phyloP scores from a whole-genome alignment of 441 rosid species.

The Bruguiera hainesii region DNA sequence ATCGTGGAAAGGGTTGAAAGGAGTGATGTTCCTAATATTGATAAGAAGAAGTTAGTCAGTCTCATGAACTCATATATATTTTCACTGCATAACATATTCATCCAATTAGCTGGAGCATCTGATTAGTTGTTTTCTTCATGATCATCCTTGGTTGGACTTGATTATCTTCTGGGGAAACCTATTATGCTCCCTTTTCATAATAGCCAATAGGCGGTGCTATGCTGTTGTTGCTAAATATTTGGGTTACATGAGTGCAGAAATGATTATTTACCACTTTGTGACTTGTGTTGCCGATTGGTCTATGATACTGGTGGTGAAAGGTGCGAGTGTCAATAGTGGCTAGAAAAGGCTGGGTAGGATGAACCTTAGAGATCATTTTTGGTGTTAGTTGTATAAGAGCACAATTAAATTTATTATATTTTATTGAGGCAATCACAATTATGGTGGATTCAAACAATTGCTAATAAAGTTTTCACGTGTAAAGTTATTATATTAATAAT shows the following conservation, averaged over 20 bases:
- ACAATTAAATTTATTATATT: not conserved
- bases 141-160: not conserved
- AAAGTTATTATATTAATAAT: too few relatives aligned
- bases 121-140: not conserved
- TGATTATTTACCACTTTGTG: not conserved
- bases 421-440: not conserved
- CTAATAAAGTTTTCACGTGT: too few relatives aligned
- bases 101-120: too few relatives aligned
- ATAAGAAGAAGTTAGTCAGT: conserved; percentile 82
- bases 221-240: not conserved
- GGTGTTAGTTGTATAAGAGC: not conserved
- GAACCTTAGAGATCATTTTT: not conserved
- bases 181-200: not conserved
- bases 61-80: not conserved
- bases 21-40: conserved; percentile 93
- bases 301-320: not conserved
- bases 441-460: not conserved
- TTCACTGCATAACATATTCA: not conserved
- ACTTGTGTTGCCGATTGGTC: not conserved
- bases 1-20: conserved; percentile 89
- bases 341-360: not conserved
- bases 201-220: not conserved
- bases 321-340: not conserved
- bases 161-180: not conserved
- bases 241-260: not conserved